Evolutionary conservation across 2,329 filamentous ascomycete genomes (phyloP), one percentile per base, ranked within the genome.

Genomic region (Colletotrichum orbiculare): DNA sequence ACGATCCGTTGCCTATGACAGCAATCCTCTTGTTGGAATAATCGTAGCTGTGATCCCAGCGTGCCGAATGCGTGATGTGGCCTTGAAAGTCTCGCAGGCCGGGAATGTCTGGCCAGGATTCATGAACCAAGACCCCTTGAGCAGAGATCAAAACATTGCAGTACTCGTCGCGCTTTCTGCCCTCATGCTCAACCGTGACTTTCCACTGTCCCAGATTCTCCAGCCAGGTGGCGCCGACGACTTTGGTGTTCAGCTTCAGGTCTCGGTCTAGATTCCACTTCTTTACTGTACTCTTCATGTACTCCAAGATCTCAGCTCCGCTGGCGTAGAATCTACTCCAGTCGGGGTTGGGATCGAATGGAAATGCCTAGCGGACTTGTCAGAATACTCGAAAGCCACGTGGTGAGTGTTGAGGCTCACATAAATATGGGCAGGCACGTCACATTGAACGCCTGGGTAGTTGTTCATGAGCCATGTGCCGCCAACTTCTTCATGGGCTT

Each of bases 291-390:
- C 54, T 59, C 68, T 87, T 78, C 78, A 85, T 82, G 68, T 89
- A 87, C 3, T 79, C 76, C 15, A 79, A 72, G 48, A 89, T 90
- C 56, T 89, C 87, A 2, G 73, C 71, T 1, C 85, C 87, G 62
- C 82, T 81, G 3, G 86, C 85, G 68, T 87, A 89, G 67, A 85
- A 82, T 54, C 84, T 79, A 0, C 79, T 81, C 86, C 87, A 89
- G 61, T 87, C 77, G 0, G 83, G 84, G 54, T 89, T 88, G 0
- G 85, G 85, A 3, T 80, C 77, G 69, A 87, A 89, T 0, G 47
- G 85, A 80, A 60, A 89, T 77, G 72, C 70, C 69, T 75, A n/a
- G 11, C 25, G 4, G n/a, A 8, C 8, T 10, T 12, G 50, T 38
- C 57, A 56, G 25, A 4, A 25, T 25, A 4, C 3, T 25, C 2